phyloP scores from a whole-genome alignment of 805 yeast species.

The Schizosaccharomyces pombe region DNA sequence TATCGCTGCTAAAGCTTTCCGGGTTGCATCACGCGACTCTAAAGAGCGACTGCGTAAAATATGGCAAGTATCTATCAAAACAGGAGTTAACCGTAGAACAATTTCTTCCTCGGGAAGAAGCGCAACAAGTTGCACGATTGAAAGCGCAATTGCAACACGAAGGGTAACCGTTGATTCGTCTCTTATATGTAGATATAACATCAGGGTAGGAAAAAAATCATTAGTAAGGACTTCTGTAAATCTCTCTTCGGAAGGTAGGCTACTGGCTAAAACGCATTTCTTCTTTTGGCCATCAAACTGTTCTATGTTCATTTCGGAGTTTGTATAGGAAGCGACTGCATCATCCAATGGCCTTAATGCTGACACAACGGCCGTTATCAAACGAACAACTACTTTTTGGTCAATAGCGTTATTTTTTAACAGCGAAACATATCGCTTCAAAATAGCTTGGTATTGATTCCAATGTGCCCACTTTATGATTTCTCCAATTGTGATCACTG shows the following conservation, averaged over 20 bases:
- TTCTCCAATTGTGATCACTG: constrained; percentile 36
- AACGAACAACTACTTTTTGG: constrained; percentile 31
- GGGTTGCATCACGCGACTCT: constrained; percentile 64
- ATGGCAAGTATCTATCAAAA: constrained; percentile 70
- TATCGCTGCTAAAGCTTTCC: constrained; percentile 50
- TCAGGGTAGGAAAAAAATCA: background rate
- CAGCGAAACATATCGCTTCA: constrained; percentile 39
- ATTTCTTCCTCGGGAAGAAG: constrained; percentile 36
- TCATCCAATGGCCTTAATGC: constrained; percentile 16
- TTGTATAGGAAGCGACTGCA: constrained; percentile 5
- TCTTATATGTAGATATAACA: constrained; percentile 18
- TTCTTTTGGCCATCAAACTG: constrained; percentile 4
- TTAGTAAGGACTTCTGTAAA: background rate
- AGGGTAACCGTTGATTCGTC: constrained; percentile 57
- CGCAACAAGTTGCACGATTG: constrained; percentile 41
- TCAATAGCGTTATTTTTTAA: constrained; percentile 23
- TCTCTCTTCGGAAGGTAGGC: background rate
- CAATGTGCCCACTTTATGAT: constrained; percentile 40
- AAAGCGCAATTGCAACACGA: constrained; percentile 63
- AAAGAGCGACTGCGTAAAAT: constrained; percentile 65
- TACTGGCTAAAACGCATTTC: too few species aligned
- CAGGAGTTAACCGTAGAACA: constrained; percentile 47
- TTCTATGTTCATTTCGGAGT: constrained; percentile 6
- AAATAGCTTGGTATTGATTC: constrained; percentile 58
- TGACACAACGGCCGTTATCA: constrained; percentile 33